A percentile compares a stretch with the other conserved stretches of the same genome.
Conservation (phyloP, 2,329 filamentous ascomycete species). For the Fusarium odoratissimum region DNA sequence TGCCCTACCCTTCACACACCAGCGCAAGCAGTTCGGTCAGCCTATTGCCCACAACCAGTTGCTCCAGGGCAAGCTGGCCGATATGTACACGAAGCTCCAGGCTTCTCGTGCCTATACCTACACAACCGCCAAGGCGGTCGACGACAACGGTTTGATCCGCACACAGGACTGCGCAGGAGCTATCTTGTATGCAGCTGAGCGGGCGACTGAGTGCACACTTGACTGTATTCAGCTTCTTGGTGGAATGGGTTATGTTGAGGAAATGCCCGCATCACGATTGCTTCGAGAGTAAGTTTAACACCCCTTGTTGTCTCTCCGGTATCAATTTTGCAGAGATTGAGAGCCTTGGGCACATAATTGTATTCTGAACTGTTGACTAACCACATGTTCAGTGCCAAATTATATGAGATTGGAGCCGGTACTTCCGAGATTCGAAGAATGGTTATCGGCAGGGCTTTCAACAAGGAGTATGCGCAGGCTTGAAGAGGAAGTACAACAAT, state of each 20-base stretch:
- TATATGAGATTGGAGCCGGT: slow-evolving; percentile 97
- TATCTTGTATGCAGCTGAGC: slow-evolving; percentile 91
- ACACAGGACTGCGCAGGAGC: slow-evolving; percentile 96
- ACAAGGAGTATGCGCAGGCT: slow-evolving; percentile 77
- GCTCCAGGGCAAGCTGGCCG: slow-evolving; percentile 90
- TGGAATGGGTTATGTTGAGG: slow-evolving; percentile 95
- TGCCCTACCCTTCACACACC: slow-evolving; percentile 87
- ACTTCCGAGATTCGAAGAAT: slow-evolving; percentile 94
- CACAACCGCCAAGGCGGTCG: slow-evolving; percentile 80
- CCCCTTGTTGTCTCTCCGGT: not conserved
- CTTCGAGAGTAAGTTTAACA: slow-evolving; percentile 70
- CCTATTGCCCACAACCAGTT: slow-evolving; percentile 95
- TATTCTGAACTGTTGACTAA: slow-evolving; percentile 45
- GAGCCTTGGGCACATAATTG: not conserved
- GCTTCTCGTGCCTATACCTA: slow-evolving; percentile 91
- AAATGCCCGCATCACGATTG: slow-evolving; percentile 89
- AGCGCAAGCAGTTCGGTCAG: slow-evolving; percentile 85
- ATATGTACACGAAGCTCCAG: slow-evolving; percentile 96
- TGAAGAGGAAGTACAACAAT: slow-evolving; percentile 22
- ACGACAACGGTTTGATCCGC: slow-evolving; percentile 77
- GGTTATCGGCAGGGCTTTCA: slow-evolving; percentile 93
- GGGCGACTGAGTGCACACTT: slow-evolving; percentile 86
- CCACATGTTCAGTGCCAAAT: slow-evolving; percentile 63
- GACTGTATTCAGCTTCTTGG: slow-evolving; percentile 94
- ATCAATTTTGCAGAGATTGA: not conserved